Conservation (phyloP, 2,329 filamentous ascomycete species). For the Colletotrichum sp. region DNA sequence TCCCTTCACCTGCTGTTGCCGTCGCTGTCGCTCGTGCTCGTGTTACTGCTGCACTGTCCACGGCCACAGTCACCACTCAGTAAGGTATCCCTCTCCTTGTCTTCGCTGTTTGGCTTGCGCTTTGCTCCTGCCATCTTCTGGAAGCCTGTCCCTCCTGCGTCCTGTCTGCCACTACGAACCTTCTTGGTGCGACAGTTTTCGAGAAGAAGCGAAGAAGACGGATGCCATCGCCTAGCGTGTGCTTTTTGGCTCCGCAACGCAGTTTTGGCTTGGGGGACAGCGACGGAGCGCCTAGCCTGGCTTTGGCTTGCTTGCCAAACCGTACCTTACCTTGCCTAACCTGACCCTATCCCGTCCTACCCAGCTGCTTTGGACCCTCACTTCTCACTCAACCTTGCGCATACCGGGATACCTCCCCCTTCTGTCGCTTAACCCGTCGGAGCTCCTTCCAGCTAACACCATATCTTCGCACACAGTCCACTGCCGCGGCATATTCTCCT, state of each 20-base stretch:
- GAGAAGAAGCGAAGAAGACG: conserved; percentile 2
- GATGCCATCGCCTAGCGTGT: neutral
- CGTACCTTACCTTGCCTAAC: neutral
- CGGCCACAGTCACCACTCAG: neutral
- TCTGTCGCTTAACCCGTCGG: conserved; percentile 18
- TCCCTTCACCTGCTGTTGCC: neutral
- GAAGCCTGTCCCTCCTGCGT: neutral
- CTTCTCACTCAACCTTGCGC: conserved; percentile 8
- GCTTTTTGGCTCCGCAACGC: neutral
- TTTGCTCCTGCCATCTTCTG: neutral
- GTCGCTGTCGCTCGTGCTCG: neutral
- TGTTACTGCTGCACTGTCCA: neutral
- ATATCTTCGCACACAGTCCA: neutral
- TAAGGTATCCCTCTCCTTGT: neutral
- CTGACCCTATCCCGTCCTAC: neutral
- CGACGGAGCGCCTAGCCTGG: neutral
- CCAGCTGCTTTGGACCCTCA: conserved; percentile 7
- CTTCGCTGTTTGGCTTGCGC: neutral
- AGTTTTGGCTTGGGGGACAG: neutral
- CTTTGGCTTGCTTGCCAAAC: neutral
- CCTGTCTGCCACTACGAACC: neutral
- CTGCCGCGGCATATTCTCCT: neutral
- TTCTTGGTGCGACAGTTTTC: neutral
- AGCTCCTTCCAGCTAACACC: conserved; percentile 17
- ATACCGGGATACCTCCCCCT: conserved; percentile 14